phyloP scores from a whole-genome alignment of 352 stramenopile species.

The Nothophytophthora sp. region DNA sequence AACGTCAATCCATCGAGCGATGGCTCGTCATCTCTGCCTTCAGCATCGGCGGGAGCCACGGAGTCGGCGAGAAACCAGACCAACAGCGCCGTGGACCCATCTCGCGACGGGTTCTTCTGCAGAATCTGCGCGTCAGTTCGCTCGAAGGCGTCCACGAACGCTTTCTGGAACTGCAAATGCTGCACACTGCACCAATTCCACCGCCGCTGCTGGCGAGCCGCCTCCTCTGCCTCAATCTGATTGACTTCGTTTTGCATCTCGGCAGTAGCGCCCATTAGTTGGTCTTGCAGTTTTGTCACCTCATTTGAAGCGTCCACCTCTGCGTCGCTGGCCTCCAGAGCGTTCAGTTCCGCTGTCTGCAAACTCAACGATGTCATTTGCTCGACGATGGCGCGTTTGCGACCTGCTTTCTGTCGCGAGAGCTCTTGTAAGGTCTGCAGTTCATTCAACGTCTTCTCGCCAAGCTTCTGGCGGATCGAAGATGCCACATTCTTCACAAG shows the following conservation, averaged over 20 bases:
- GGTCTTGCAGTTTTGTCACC: constrained; percentile 13
- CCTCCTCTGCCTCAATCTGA: constrained; percentile 40
- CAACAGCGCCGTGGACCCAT: constrained; percentile 55
- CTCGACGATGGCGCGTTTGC: constrained; percentile 27
- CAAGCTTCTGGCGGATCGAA: constrained; percentile 30
- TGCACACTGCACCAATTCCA: constrained; percentile 24
- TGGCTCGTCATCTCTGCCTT: neutral
- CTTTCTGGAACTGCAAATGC: constrained; percentile 28
- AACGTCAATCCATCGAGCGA: constrained; percentile 21
- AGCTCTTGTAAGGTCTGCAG: constrained; percentile 14
- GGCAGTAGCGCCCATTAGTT: constrained; percentile 23
- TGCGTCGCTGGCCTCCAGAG: constrained; percentile 3
- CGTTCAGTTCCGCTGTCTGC: constrained; percentile 32
- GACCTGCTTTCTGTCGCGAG: constrained; percentile 21
- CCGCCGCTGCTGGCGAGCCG: constrained; percentile 16
- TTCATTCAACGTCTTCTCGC: constrained; percentile 14
- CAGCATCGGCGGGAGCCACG: neutral
- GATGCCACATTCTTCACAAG: constrained; percentile 38
- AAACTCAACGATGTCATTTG: constrained; percentile 29
- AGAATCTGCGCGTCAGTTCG: constrained; percentile 43
- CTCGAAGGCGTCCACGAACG: constrained; percentile 42
- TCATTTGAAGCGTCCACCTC: constrained; percentile 9
- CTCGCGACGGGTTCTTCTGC: constrained; percentile 39
- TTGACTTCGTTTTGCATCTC: constrained; percentile 30
- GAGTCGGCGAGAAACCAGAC: constrained; percentile 48